Evolutionary conservation across 176 grass and related monocot genomes (phyloP), one percentile per base, ranked within the genome.

Genomic region (Microstegium vimineum): DNA sequence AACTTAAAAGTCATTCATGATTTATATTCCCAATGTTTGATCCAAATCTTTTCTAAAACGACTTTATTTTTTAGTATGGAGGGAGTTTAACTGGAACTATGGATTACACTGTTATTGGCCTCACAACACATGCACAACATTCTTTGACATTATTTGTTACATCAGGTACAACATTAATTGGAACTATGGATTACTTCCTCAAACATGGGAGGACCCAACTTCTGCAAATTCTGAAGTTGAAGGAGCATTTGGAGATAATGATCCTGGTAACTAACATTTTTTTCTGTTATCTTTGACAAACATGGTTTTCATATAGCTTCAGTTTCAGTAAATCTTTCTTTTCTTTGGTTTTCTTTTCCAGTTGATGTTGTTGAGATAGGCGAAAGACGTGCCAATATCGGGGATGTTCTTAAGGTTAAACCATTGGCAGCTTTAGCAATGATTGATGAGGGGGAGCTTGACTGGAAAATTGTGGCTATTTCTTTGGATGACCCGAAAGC

Each of bases 291-390:
- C 16, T 71, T 83, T n/a, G 4, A n/a, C 27, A 33, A 31, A 10
- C n/a, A 75, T 90, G 9, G 1, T 73, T 76, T 71, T 80, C 41
- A 37, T 73, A 62, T 73, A 25, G 31, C 28, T 72, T 46, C 40
- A 8, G 3, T 17, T 47, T 45, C 26, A 38, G 36, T 61, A 62
- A 73, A 79, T 38, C 1, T 63, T 78, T 51, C 16, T 68, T 78
- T 82, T 12, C 22, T 15, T 46, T 75, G 71, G 27, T 30, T 75
- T 80, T 71, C 1, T 38, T 91, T 77, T 74, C 41, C 70, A 99
- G 96, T 99, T 81, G 96, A 99, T 87, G 96, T 99, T 92, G 96
- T 95, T 71, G 96, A 99, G 80, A 95, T 95, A 51, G 96, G 96
- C 81, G 93, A 94, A 80, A 93, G 91, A 35, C 87, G 82, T 81